These are phyloP conservation scores for Botrytis cinerea DNA, from an alignment of 2,329 filamentous ascomycete species.

Conservation along the genomic window DNA sequence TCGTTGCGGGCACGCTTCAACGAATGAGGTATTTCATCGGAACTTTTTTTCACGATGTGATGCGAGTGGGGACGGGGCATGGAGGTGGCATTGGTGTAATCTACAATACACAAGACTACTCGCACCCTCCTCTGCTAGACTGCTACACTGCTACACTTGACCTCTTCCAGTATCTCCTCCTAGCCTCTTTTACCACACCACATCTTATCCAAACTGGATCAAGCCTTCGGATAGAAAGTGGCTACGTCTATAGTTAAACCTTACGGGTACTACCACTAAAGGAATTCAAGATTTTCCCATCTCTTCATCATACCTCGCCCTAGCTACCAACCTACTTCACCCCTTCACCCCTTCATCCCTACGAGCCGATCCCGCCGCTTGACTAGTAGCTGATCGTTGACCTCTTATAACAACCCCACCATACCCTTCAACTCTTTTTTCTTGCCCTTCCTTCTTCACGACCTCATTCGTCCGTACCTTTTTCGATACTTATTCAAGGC, in stretches of 20 bases:
- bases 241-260: conserved; percentile 13
- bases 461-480: conserved; percentile 28
- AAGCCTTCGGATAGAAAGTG: conserved; percentile 5
- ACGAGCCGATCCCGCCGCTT: conserved; percentile 25
- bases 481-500: conserved; percentile 44
- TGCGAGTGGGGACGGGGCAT: conserved; percentile 8
- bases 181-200: not conserved
- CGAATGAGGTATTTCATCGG: conserved; percentile 13
- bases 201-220: conserved; percentile 6
- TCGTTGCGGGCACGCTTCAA: not conserved
- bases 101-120: conserved; percentile 1
- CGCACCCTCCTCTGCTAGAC: conserved; percentile 1
- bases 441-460: conserved; percentile 35
- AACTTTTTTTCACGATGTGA: not conserved
- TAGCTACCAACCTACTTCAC: not conserved
- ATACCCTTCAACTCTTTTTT: conserved; percentile 28
- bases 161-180: conserved; percentile 22
- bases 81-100: conserved; percentile 17
- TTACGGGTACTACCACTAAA: conserved; percentile 13
- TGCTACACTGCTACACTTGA: conserved; percentile 13
- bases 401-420: conserved; percentile 28
- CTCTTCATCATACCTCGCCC: conserved; percentile 8
- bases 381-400: conserved; percentile 20
- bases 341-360: conserved; percentile 23
- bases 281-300: conserved; percentile 23